Percentiles rank a stretch among this genome's conserved stretches.
These are phyloP conservation scores for Entamoeba moshkovskii DNA, from an alignment of 208 protist genomes.

Conservation along the genomic window DNA sequence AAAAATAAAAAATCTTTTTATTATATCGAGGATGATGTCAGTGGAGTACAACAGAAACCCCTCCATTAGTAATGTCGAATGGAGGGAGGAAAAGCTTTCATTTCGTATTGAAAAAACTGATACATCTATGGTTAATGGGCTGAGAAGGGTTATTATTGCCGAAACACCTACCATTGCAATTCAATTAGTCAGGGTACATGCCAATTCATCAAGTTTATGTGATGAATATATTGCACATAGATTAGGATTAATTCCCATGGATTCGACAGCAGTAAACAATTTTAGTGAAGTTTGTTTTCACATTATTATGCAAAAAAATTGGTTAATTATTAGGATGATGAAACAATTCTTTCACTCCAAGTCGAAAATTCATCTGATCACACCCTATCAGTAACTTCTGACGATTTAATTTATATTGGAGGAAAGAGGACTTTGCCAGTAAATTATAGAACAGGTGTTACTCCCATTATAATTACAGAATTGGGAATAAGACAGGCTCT, in stretches of 20 bases:
- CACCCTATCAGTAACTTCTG: background rate
- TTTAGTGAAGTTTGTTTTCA: background rate
- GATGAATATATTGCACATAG: conserved; percentile 94
- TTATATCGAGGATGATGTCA: too few species aligned
- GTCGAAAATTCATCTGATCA: background rate
- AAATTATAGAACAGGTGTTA: background rate
- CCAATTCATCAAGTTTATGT: conserved; percentile 62
- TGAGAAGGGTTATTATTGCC: conserved; percentile 84
- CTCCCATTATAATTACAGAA: background rate
- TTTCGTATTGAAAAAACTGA: background rate
- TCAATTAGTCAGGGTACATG: conserved; percentile 73
- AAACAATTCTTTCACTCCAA: background rate
- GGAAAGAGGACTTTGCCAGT: background rate
- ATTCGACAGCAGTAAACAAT: background rate
- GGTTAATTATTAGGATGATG: background rate
- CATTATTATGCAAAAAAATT: background rate
- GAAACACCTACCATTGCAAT: conserved; percentile 85
- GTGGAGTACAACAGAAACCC: too few species aligned
- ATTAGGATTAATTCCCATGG: conserved; percentile 75
- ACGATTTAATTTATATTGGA: background rate
- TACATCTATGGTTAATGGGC: conserved; percentile 63
- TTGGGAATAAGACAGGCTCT: background rate
- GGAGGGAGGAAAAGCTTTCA: too few species aligned
- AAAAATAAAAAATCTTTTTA: too few species aligned
- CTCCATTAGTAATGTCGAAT: too few species aligned